phyloP scores from a whole-genome alignment of 176 grass and related monocot genomes.

The Raddia guianensis region DNA sequence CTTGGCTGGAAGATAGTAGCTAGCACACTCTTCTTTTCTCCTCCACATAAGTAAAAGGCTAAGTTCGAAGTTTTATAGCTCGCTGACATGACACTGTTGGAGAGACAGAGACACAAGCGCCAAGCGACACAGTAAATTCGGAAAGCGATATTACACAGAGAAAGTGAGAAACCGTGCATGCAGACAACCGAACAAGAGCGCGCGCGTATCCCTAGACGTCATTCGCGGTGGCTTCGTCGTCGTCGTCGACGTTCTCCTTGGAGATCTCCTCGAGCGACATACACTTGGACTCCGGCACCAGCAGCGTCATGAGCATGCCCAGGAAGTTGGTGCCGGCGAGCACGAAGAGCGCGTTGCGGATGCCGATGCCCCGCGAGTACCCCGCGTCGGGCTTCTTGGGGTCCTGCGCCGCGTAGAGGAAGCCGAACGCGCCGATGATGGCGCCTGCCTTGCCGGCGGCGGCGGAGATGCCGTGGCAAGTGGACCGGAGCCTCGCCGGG shows the following conservation, averaged over 20 bases:
- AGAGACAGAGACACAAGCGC: neutral
- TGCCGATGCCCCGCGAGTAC: slow-evolving; percentile 52
- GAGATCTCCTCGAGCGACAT: slow-evolving; percentile 64
- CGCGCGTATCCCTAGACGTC: neutral
- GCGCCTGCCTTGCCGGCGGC: slow-evolving; percentile 62
- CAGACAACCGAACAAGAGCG: too few species aligned
- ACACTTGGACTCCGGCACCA: slow-evolving; percentile 71
- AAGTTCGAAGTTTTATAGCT: too few species aligned
- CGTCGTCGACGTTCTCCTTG: slow-evolving; percentile 51
- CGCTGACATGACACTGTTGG: too few species aligned
- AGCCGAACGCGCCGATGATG: slow-evolving; percentile 74
- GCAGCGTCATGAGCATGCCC: slow-evolving; percentile 50
- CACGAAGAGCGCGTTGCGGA: slow-evolving; percentile 73
- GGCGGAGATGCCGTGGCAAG: slow-evolving; percentile 73
- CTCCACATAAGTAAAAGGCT: too few species aligned
- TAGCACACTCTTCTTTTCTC: too few species aligned
- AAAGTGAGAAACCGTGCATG: neutral
- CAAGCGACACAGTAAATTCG: neutral
- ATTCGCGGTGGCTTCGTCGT: neutral
- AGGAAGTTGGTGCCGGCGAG: slow-evolving; percentile 59
- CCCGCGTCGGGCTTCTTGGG: slow-evolving; percentile 45
- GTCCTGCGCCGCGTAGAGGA: slow-evolving; percentile 66
- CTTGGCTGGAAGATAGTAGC: too few species aligned
- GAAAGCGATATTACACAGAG: neutral
- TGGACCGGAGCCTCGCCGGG: slow-evolving; percentile 72